Percentiles rank a stretch among this genome's conserved stretches.
phyloP scores from a whole-genome alignment of 1,284 basidiomycete species.

The Amylostereum chailletii region DNA sequence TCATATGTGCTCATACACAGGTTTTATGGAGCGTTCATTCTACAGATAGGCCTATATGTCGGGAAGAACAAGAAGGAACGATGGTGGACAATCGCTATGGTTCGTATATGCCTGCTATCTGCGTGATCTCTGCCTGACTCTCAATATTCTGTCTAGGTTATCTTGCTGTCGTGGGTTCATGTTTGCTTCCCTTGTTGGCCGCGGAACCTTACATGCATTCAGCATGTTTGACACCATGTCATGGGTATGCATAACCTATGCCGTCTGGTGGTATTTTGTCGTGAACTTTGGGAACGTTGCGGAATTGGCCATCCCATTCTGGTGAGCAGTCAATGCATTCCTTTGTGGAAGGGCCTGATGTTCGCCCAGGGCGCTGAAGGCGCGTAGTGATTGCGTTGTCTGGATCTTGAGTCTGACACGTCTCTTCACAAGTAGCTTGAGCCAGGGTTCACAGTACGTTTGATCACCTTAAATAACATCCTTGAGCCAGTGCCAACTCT shows the following conservation, averaged over 20 bases:
- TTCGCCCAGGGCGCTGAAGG: no score
- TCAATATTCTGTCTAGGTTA: not conserved
- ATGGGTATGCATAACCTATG: not conserved
- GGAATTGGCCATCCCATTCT: no score
- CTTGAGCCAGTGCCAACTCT: no score
- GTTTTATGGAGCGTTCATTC: slow-evolving; percentile 1
- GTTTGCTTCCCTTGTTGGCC: not conserved
- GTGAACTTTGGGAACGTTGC: slow-evolving; percentile 1
- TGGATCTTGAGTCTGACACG: no score
- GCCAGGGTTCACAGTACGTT: no score
- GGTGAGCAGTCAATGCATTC: no score
- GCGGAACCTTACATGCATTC: no score
- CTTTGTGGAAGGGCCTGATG: no score
- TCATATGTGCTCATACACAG: not conserved
- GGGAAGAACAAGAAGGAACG: not conserved
- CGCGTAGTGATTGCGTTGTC: no score
- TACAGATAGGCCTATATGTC: slow-evolving; percentile 1
- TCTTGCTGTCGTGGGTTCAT: not conserved
- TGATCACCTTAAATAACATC: no score
- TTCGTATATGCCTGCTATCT: not conserved
- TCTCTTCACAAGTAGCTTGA: no score
- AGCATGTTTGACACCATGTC: slow-evolving; percentile 2
- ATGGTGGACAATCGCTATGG: not conserved
- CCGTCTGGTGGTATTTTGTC: slow-evolving; percentile 3
- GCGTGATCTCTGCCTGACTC: not conserved